Conservation (phyloP, 2,329 filamentous ascomycete species). For the Hawksworthiomyces lignivorus region DNA sequence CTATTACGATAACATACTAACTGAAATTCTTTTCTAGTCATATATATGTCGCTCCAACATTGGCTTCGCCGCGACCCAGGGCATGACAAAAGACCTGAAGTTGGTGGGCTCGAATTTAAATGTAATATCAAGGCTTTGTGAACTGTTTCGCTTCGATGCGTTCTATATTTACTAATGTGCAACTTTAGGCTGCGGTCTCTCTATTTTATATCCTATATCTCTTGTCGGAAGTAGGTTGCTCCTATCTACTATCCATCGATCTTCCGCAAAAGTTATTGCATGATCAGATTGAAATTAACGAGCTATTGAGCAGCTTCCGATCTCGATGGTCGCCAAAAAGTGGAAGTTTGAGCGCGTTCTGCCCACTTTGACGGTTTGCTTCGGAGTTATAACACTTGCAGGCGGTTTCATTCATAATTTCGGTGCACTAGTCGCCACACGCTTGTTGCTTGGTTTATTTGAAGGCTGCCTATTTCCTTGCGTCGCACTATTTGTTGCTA, state of each 20-base stretch:
- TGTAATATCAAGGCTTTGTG: not conserved
- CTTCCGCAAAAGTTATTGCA: not conserved
- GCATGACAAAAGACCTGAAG: not conserved
- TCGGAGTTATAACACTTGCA: not conserved
- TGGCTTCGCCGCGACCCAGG: slow-evolving; percentile 1
- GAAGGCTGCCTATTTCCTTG: slow-evolving; percentile 44
- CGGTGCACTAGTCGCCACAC: slow-evolving; percentile 33
- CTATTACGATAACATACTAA: not conserved
- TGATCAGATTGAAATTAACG: not conserved
- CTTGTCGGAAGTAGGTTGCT: not conserved
- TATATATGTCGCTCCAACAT: not conserved
- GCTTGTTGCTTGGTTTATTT: slow-evolving; percentile 38
- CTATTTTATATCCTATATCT: not conserved
- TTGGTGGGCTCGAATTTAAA: not conserved
- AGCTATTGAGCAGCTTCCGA: not conserved
- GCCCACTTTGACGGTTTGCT: not conserved
- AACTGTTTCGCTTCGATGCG: not conserved
- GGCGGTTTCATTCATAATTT: slow-evolving; percentile 20
- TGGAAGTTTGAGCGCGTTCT: not conserved
- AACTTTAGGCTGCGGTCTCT: not conserved
- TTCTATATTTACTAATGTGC: not conserved
- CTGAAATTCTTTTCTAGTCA: no score
- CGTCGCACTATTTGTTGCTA: slow-evolving; percentile 40
- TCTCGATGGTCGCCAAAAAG: not conserved
- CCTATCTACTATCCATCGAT: no score